Base-by-base conservation (phyloP, 2,329 filamentous ascomycete species). In the Phyllosticta citribraziliensis region DNA sequence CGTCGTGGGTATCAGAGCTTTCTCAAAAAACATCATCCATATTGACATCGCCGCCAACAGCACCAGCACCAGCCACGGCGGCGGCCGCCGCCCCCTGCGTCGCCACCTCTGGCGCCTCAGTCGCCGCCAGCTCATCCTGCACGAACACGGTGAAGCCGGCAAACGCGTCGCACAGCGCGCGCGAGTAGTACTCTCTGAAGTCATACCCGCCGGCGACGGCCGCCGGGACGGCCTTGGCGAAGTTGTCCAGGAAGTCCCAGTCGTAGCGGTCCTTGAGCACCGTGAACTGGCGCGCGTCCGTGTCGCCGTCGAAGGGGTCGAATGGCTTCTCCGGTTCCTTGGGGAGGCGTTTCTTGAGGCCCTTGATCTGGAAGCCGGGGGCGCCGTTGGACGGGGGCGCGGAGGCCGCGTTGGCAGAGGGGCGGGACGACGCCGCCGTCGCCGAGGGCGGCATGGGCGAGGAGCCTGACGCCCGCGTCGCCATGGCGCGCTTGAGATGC, bases 131-230 rank as follows among this genome's bases (percentile, higher is more conserved):
- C 70, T 96, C 92, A 54, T 97, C 91, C 40, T 84, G 87, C 52
- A 99, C 79, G 67, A 96, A 95, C 52, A 96, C 89, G 0, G 89
- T 91, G 63, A 99, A 74, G 0, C 95, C 94, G 0, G 89, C 85
- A 75, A 97, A 97, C 0, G 93, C 91, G 70, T 97, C 92, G 63
- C 90, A 88, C 70, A 99, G 77, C 24, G 89, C 87, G 24, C 92
- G 81, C 8, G 85, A 80, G 68, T 91, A 89, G 70, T 94, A 97
- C 70, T 96, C 91, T 35, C 83, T 79, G 52, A 93, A 78, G 68
- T 87, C 86, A 74, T 95, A 97, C 0, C 94, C 95, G 33, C 91
- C 92, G 14, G 40, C 14, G 6, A 47, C 40, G 17, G 89, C 89
- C 57, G 82, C 77, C 69, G 88, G 85, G 53, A 82, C 79, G 2